Conservation (phyloP, 2,329 filamentous ascomycete genomes). For the Bipolaris victoriae region DNA sequence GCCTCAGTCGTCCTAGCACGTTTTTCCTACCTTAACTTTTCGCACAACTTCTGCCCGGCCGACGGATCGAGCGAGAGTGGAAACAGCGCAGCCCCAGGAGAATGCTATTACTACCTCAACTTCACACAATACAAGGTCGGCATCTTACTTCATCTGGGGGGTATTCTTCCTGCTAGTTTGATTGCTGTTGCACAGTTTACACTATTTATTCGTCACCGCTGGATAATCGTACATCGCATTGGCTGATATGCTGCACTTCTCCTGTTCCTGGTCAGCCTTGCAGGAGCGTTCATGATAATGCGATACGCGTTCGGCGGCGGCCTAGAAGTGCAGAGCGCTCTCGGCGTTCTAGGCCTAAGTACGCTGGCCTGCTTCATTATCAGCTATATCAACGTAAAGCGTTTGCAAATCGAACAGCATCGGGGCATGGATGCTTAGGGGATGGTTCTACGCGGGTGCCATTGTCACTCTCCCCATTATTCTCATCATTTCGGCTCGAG, state of each 20-base stretch:
- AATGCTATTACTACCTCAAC: constrained; percentile 53
- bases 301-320: constrained; percentile 61
- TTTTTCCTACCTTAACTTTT: constrained; percentile 58
- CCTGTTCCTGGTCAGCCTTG: constrained; percentile 55
- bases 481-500: constrained; percentile 53
- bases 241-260: constrained; percentile 63
- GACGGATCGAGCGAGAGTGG: constrained; percentile 4
- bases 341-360: constrained; percentile 51
- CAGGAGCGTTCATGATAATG: constrained; percentile 61
- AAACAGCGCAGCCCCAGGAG: constrained; percentile 47
- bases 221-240: constrained; percentile 63
- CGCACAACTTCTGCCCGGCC: constrained; percentile 32
- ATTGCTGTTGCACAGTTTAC: constrained; percentile 53
- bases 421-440: constrained; percentile 39
- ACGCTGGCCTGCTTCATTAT: constrained; percentile 55
- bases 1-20: constrained; percentile 53
- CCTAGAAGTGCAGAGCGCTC: constrained; percentile 54
- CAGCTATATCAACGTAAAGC: constrained; percentile 62
- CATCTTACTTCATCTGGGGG: constrained; percentile 53
- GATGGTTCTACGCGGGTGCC: constrained; percentile 51
- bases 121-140: constrained; percentile 45
- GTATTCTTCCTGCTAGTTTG: constrained; percentile 49
- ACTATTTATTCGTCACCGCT: constrained; percentile 54
- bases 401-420: constrained; percentile 59
- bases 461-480: constrained; percentile 62